Conservation (phyloP, 2,329 filamentous ascomycete species). For the Claviceps lovelessii region DNA sequence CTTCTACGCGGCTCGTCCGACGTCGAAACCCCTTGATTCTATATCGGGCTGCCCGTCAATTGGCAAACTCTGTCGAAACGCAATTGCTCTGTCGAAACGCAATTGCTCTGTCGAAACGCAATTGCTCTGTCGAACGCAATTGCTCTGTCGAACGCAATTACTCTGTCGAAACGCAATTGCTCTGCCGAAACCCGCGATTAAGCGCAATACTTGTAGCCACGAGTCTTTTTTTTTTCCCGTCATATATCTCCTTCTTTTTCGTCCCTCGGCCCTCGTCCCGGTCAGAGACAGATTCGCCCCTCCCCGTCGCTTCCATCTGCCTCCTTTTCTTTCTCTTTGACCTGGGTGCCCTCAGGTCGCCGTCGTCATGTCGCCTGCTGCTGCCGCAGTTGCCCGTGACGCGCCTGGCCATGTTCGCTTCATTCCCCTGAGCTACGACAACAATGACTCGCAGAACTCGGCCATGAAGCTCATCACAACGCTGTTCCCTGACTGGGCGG, state of each 20-base stretch:
- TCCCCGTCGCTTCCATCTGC: background rate
- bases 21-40: too few species aligned
- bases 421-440: constrained; percentile 68
- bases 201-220: background rate
- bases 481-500: constrained; percentile 71
- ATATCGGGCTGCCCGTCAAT: too few species aligned
- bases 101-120: too few species aligned
- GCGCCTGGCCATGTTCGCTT: constrained; percentile 36
- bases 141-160: too few species aligned
- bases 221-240: background rate
- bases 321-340: background rate
- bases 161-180: too few species aligned
- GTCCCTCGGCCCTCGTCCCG: too few species aligned
- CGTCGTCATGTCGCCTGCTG: constrained; percentile 20
- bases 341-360: too few species aligned
- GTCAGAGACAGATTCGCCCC: background rate
- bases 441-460: constrained; percentile 60
- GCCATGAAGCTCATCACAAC: constrained; percentile 66
- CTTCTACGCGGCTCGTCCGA: too few species aligned
- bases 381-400: constrained; percentile 13
- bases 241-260: background rate
- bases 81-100: too few species aligned
- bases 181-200: background rate
- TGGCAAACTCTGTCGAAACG: too few species aligned
- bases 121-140: too few species aligned